Conservation (phyloP, 169 alveolate genomes). For the Perkinsus marinus region DNA sequence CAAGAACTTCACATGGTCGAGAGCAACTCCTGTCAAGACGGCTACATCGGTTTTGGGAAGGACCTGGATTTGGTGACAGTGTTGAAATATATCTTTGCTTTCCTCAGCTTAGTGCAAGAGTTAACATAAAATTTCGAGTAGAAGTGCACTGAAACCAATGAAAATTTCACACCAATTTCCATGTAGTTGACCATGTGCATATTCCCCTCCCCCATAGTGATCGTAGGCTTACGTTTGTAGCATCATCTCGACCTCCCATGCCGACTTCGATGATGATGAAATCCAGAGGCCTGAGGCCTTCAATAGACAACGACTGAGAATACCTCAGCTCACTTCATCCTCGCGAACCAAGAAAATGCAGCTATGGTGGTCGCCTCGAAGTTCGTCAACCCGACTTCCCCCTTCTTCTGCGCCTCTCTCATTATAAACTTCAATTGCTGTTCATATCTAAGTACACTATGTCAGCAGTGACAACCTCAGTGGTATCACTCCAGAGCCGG, state of each 20-base stretch:
- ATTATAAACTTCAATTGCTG: background rate
- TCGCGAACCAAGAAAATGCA: background rate
- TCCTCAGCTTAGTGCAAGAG: no score
- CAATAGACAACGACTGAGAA: background rate
- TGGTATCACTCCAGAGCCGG: background rate
- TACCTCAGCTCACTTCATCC: background rate
- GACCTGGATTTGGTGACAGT: no score
- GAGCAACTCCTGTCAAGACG: background rate
- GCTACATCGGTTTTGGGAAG: background rate
- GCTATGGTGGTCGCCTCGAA: background rate
- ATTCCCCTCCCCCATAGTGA: no score
- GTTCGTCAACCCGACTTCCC: background rate
- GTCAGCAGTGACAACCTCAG: no score
- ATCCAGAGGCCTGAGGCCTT: background rate
- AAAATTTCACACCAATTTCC: no score
- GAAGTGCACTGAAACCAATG: no score
- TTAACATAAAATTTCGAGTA: no score
- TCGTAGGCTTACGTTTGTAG: background rate
- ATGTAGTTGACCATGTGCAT: no score
- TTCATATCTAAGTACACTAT: background rate
- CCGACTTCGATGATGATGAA: background rate
- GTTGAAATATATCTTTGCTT: no score
- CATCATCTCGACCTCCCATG: background rate
- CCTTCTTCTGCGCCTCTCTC: background rate
- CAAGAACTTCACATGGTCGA: background rate